These are phyloP conservation scores for Puccinia coronata DNA, from an alignment of 1,284 basidiomycete genomes.

Conservation along the genomic window DNA sequence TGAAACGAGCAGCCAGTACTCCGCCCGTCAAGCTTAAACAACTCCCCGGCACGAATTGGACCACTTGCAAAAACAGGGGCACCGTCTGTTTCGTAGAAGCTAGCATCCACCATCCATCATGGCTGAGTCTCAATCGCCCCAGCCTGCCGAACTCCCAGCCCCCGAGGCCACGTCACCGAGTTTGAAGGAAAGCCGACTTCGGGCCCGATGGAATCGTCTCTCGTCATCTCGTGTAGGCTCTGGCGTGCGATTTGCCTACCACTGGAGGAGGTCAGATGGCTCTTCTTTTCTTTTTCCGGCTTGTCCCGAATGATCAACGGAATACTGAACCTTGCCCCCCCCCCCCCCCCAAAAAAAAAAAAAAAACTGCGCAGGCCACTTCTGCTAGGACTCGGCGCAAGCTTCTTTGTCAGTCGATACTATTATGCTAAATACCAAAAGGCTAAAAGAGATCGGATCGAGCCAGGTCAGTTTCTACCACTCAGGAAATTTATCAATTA, in stretches of 20 bases:
- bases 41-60: background rate
- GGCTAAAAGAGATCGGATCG: constrained; percentile 34
- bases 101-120: no score
- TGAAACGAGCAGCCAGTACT: no score
- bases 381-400: constrained; percentile 41
- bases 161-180: background rate
- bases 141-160: background rate
- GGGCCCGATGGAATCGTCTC: constrained; percentile 38
- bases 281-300: background rate
- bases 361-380: constrained; percentile 25
- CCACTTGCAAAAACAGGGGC: background rate
- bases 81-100: no score
- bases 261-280: constrained; percentile 36
- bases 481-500: background rate
- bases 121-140: constrained; percentile 16
- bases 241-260: constrained; percentile 36
- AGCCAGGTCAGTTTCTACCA: constrained; percentile 30
- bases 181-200: constrained; percentile 1
- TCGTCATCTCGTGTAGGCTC: constrained; percentile 37
- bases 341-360: no score
- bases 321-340: background rate
- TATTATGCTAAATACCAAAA: constrained; percentile 46
- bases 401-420: constrained; percentile 44
- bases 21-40: no score
- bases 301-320: background rate